Evolutionary conservation across 805 yeast genomes (phyloP).

Genomic region (Sugiyamaella chiloensis): DNA sequence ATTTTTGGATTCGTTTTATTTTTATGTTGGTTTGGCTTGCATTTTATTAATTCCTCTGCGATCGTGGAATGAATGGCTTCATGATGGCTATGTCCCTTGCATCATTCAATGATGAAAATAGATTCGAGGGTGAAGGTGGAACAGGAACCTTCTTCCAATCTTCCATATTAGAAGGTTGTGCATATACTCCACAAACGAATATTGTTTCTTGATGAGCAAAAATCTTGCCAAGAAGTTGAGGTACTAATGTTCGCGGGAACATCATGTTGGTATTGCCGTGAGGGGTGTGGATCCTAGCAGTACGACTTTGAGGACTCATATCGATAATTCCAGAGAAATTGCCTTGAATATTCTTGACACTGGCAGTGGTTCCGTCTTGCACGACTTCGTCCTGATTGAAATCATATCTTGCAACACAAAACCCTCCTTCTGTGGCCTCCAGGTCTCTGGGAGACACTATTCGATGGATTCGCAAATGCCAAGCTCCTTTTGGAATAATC

Average conservation of each 20-base stretch:
- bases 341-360: background rate
- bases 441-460: slow-evolving; percentile 13
- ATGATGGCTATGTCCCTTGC: background rate
- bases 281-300: slow-evolving; percentile 11
- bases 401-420: slow-evolving; percentile 12
- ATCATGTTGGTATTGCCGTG: slow-evolving; percentile 17
- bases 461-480: slow-evolving; percentile 24
- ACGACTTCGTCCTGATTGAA: background rate
- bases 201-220: slow-evolving; percentile 8
- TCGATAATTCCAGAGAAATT: slow-evolving; percentile 13
- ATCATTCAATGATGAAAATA: background rate
- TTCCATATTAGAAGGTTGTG: background rate
- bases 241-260: slow-evolving; percentile 15
- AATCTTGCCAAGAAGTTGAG: slow-evolving; percentile 16
- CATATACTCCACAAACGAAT: slow-evolving; percentile 12
- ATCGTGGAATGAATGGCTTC: background rate
- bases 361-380: background rate
- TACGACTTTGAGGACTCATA: background rate
- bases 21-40: too few species aligned
- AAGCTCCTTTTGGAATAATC: slow-evolving; percentile 22
- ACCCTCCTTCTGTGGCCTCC: slow-evolving; percentile 22
- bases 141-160: background rate
- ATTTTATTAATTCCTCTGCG: background rate
- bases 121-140: background rate
- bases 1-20: too few species aligned